Percentiles rank a stretch among this genome's conserved stretches.
Evolutionary conservation across 176 grass and related monocot genomes (phyloP).

Genomic region (Saccharum spontaneum): DNA sequence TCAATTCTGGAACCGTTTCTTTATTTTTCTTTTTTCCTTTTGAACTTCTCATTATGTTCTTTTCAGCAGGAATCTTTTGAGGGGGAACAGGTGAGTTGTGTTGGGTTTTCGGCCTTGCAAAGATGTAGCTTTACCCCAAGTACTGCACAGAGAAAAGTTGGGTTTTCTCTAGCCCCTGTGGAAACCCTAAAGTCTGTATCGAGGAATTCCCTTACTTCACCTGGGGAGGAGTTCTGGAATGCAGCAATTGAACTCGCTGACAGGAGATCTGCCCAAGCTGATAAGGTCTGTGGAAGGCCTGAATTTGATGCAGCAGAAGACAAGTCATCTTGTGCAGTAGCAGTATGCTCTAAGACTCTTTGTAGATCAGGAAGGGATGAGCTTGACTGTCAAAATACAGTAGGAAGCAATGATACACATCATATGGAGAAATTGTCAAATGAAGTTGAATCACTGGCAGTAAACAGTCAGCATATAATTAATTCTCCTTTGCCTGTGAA

Average conservation of each 20-base stretch:
- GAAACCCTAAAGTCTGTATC: conserved; percentile 72
- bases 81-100: conserved; percentile 17
- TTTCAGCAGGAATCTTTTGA: conserved; percentile 40
- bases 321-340: conserved; percentile 64
- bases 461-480: conserved; percentile 33
- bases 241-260: conserved; percentile 82
- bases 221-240: conserved; percentile 94
- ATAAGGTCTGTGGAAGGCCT: conserved; percentile 30
- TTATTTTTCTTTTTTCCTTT: background rate
- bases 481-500: conserved; percentile 82
- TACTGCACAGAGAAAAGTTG: conserved; percentile 41
- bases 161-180: conserved; percentile 32
- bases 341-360: conserved; percentile 55
- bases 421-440: conserved; percentile 44
- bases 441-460: conserved; percentile 22
- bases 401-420: conserved; percentile 48
- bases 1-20: background rate
- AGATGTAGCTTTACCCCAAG: conserved; percentile 75
- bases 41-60: conserved; percentile 15
- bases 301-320: conserved; percentile 51
- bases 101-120: conserved; percentile 46
- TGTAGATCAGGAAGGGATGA: conserved; percentile 41
- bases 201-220: conserved; percentile 66
- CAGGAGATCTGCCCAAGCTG: conserved; percentile 48
- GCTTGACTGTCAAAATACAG: conserved; percentile 39